phyloP scores from a whole-genome alignment of 1,284 basidiomycete species.

The Cryptococcus sp. region DNA sequence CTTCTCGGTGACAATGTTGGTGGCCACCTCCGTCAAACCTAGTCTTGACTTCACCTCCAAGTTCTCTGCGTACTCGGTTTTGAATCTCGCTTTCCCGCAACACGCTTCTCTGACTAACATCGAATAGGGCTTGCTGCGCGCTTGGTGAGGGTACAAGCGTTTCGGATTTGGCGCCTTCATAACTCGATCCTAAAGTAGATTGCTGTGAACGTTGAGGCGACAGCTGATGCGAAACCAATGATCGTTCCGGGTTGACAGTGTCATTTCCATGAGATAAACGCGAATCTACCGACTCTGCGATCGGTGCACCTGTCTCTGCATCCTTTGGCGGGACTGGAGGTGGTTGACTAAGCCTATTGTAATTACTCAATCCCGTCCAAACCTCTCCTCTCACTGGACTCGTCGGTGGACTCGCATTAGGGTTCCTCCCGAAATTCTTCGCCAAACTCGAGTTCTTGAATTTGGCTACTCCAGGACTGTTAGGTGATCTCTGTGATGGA shows the following conservation, averaged over 20 bases:
- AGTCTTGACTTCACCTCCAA: background rate
- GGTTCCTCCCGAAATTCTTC: conserved; percentile 5
- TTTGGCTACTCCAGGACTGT: background rate
- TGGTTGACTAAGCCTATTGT: background rate
- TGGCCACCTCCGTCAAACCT: conserved; percentile 1
- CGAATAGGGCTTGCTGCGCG: conserved; percentile 14
- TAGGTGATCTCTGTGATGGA: background rate
- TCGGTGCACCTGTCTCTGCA: too few relatives aligned
- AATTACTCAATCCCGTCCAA: too few relatives aligned
- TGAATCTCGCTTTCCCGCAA: conserved; percentile 20
- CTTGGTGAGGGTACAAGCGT: background rate
- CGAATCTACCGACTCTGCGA: too few relatives aligned
- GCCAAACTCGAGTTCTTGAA: conserved; percentile 3
- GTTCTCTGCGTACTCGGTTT: conserved; percentile 7
- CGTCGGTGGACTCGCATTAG: background rate
- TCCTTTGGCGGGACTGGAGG: conserved; percentile 3
- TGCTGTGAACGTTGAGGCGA: too few relatives aligned
- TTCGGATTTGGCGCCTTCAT: too few relatives aligned
- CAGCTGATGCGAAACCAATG: too few relatives aligned
- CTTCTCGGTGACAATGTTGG: conserved; percentile 3
- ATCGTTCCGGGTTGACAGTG: too few relatives aligned
- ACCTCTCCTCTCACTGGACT: background rate
- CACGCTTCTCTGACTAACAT: conserved; percentile 11
- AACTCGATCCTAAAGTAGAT: too few relatives aligned
- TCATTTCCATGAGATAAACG: too few relatives aligned